Evolutionary conservation across 83 land plant genomes (phyloP).

Genomic region (Picea engelmannii): DNA sequence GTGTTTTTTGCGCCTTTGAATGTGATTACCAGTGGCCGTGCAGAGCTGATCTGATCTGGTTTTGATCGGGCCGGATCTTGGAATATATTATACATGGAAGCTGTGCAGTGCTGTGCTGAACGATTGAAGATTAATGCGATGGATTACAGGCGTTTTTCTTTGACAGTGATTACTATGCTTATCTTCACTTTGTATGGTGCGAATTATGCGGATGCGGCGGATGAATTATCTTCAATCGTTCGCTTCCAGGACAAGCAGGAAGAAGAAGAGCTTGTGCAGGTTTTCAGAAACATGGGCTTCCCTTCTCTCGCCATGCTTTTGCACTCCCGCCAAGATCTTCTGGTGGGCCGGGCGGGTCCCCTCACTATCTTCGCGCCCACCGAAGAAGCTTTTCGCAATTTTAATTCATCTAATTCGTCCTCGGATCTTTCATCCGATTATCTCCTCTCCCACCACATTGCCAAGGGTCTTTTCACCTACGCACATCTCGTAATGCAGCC

Average conservation of each 20-base stretch:
- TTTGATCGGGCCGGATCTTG: too few relatives aligned
- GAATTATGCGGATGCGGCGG: too few relatives aligned
- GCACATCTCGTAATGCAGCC: constrained; percentile 25
- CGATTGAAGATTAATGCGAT: too few relatives aligned
- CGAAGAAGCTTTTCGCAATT: constrained; percentile 34
- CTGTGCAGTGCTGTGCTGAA: too few relatives aligned
- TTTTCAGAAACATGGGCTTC: constrained; percentile 16
- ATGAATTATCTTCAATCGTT: neutral
- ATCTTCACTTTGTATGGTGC: too few relatives aligned
- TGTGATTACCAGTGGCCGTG: too few relatives aligned
- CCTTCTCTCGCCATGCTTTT: constrained; percentile 16
- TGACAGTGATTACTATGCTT: too few relatives aligned
- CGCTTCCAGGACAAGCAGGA: neutral
- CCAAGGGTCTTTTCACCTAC: constrained; percentile 38
- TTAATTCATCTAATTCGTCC: neutral
- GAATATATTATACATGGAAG: too few relatives aligned
- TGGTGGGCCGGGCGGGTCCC: constrained; percentile 25
- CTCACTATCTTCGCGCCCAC: constrained; percentile 54
- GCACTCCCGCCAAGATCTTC: constrained; percentile 11
- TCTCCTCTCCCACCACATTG: constrained; percentile 36
- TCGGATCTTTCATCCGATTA: neutral
- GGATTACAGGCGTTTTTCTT: too few relatives aligned
- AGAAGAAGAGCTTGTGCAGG: neutral
- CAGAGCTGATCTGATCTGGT: too few relatives aligned
- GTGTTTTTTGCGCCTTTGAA: too few relatives aligned